phyloP scores from a whole-genome alignment of 495 filamentous ascomycete genomes.

The Pyrenopolyporus hunteri region DNA sequence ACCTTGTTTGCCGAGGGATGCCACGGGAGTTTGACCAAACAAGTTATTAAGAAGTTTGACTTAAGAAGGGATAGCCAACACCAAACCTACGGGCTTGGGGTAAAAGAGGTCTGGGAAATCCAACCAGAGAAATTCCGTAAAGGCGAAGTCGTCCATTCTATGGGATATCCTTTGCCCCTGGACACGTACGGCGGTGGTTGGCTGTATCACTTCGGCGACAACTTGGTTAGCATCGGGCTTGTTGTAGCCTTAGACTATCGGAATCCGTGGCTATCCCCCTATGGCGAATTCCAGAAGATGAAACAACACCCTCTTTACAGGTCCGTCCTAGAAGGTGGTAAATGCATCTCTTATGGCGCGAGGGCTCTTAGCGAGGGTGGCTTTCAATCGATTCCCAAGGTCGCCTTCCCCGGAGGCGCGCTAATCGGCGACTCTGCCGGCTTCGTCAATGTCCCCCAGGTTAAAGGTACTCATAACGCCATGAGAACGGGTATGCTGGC shows the following conservation, averaged over 20 bases:
- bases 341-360: constrained; percentile 97
- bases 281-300: constrained; percentile 96
- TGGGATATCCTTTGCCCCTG: constrained; percentile 88
- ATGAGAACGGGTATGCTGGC: constrained; percentile 98
- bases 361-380: constrained; percentile 94
- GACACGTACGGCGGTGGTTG: constrained; percentile 96
- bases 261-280: constrained; percentile 96
- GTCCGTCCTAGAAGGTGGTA: constrained; percentile 84
- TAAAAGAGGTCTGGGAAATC: constrained; percentile 98
- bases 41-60: constrained; percentile 94
- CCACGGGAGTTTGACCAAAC: constrained; percentile 94
- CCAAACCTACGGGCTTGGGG: constrained; percentile 92
- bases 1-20: constrained; percentile 97
- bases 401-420: constrained; percentile 93
- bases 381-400: constrained; percentile 96
- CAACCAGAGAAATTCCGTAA: constrained; percentile 89
- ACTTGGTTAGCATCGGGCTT: constrained; percentile 90
- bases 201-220: constrained; percentile 99
- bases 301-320: constrained; percentile 94
- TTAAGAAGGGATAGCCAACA: constrained; percentile 85
- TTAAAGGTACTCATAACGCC: constrained; percentile 97
- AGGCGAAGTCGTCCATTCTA: constrained; percentile 84
- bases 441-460: constrained; percentile 97
- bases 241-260: constrained; percentile 95
- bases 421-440: constrained; percentile 96